phyloP scores from a whole-genome alignment of 2,329 filamentous ascomycete genomes.

The Hortaea sp. region DNA sequence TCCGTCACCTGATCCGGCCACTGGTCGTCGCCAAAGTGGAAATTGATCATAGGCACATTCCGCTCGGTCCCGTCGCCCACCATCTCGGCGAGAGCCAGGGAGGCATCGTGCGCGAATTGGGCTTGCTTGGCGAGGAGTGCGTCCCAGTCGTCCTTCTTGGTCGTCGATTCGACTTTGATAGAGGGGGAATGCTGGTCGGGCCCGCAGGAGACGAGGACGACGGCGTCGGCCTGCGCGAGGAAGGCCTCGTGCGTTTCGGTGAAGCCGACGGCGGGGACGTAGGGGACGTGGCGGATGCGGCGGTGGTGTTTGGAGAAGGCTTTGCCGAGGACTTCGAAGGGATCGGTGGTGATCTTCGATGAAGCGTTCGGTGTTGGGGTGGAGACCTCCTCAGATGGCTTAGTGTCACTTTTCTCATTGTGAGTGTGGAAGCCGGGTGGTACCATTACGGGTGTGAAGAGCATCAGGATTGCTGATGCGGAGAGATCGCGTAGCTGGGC shows the following conservation, averaged over 20 bases:
- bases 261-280: conserved; percentile 53
- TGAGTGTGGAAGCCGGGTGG: conserved; percentile 7
- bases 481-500: conserved; percentile 24
- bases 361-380: background rate
- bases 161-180: background rate
- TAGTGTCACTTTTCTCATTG: conserved; percentile 31
- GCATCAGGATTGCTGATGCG: conserved; percentile 31
- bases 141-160: background rate
- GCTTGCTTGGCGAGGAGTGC: conserved; percentile 1
- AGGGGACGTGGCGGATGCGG: conserved; percentile 61
- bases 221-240: conserved; percentile 47
- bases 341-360: conserved; percentile 41
- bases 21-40: conserved; percentile 2
- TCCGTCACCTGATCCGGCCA: background rate
- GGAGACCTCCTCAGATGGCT: conserved; percentile 13
- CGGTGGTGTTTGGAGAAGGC: conserved; percentile 51
- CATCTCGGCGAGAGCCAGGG: background rate
- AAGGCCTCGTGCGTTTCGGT: conserved; percentile 54
- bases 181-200: background rate
- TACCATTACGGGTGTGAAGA: conserved; percentile 34
- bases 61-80: background rate
- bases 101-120: background rate
- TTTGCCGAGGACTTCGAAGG: conserved; percentile 61
- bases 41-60: background rate
- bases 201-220: conserved; percentile 51